These are phyloP conservation scores for Grosmannia penicillata DNA, from an alignment of 2,329 filamentous ascomycete genomes.

Conservation along the genomic window DNA sequence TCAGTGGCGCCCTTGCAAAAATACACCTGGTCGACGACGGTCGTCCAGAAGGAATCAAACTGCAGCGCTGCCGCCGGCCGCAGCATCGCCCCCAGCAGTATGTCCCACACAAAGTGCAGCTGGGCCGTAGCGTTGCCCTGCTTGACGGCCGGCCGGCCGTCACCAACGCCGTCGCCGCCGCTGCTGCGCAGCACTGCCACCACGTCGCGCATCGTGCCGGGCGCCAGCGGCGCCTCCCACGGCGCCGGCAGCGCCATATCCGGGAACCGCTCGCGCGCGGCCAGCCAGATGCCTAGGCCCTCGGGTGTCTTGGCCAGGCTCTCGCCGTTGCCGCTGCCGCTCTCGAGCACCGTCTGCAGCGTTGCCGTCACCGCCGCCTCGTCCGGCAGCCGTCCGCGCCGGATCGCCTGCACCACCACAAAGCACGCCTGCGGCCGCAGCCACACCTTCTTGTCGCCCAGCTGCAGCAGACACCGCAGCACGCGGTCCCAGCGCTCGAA, in stretches of 20 bases:
- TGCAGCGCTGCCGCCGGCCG: slow-evolving; percentile 1
- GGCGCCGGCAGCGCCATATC: slow-evolving; percentile 52
- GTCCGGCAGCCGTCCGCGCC: slow-evolving; percentile 35
- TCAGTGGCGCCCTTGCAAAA: slow-evolving; percentile 72
- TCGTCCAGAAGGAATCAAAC: slow-evolving; percentile 10
- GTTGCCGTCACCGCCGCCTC: slow-evolving; percentile 41
- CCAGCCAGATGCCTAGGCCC: slow-evolving; percentile 79
- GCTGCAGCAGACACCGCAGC: slow-evolving; percentile 56
- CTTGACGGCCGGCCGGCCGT: slow-evolving; percentile 24
- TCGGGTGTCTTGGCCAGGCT: slow-evolving; percentile 67
- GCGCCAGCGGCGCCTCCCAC: slow-evolving; percentile 65
- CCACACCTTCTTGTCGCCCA: slow-evolving; percentile 76
- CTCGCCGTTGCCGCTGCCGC: background rate
- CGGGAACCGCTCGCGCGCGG: slow-evolving; percentile 48
- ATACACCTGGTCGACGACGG: slow-evolving; percentile 68
- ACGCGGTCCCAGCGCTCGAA: slow-evolving; percentile 52
- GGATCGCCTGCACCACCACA: slow-evolving; percentile 60
- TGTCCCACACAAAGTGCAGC: slow-evolving; percentile 76
- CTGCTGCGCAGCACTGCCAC: slow-evolving; percentile 69
- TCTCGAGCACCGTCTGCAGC: slow-evolving; percentile 40
- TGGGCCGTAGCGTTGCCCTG: slow-evolving; percentile 67
- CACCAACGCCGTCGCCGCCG: slow-evolving; percentile 26
- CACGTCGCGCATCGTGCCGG: slow-evolving; percentile 52
- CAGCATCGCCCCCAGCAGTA: slow-evolving; percentile 42
- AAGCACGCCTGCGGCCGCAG: slow-evolving; percentile 76